phyloP scores from a whole-genome alignment of 1,139 yeast genomes.

The Yamadazyma epiphylla region DNA sequence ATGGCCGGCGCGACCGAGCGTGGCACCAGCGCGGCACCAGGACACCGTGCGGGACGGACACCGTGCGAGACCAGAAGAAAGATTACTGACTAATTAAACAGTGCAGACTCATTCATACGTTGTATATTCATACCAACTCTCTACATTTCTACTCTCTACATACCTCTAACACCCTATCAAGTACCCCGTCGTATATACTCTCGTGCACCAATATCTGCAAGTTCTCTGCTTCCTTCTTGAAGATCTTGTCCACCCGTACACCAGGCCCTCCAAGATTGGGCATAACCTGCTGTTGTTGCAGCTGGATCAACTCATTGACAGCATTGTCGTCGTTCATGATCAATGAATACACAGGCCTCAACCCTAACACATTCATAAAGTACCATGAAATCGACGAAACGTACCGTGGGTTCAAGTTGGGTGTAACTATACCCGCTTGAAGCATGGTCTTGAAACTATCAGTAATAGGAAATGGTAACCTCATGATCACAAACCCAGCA shows the following conservation, averaged over 20 bases:
- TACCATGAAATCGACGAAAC: slow-evolving; percentile 99
- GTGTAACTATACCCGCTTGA: slow-evolving; percentile 82
- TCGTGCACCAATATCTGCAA: slow-evolving; percentile 61
- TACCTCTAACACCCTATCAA: slow-evolving; percentile 59
- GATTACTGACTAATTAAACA: no score
- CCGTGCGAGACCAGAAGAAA: no score
- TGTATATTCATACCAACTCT: no score
- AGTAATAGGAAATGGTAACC: slow-evolving; percentile 65
- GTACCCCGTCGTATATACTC: slow-evolving; percentile 57
- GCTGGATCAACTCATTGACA: slow-evolving; percentile 48
- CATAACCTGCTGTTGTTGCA: slow-evolving; percentile 43
- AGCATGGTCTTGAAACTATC: slow-evolving; percentile 87
- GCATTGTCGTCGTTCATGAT: slow-evolving; percentile 54
- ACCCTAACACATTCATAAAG: slow-evolving; percentile 82
- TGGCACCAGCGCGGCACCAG: no score
- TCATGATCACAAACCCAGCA: slow-evolving; percentile 82
- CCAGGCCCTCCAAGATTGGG: slow-evolving; percentile 52
- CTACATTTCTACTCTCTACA: no score
- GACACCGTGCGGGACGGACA: no score
- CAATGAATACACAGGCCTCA: slow-evolving; percentile 74
- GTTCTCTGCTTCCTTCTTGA: slow-evolving; percentile 72
- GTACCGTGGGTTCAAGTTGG: slow-evolving; percentile 85
- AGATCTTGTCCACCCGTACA: slow-evolving; percentile 57
- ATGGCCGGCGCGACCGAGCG: not conserved
- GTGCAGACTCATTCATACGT: no score